A percentile compares a stretch with the other conserved stretches of the same genome.
These are phyloP conservation scores for Penicillium dipodomyicola DNA, from an alignment of 495 filamentous ascomycete species.

Conservation along the genomic window DNA sequence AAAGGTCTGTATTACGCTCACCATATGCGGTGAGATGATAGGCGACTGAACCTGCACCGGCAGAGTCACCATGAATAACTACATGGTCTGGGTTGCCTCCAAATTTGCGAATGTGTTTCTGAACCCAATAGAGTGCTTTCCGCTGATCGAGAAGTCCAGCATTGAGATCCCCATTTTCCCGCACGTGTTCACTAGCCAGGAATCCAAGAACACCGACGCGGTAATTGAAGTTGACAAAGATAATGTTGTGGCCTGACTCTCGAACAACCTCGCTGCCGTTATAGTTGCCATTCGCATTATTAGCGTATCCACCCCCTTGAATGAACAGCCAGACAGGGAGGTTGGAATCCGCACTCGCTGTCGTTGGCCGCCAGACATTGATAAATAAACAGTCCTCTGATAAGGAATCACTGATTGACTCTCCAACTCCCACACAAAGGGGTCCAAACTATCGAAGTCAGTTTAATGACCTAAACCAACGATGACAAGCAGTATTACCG, in stretches of 20 bases:
- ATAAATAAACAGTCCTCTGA: constrained; percentile 69
- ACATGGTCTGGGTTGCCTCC: no score
- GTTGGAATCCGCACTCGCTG: constrained; percentile 48
- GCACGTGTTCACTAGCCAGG: constrained; percentile 51
- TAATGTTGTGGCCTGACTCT: constrained; percentile 49
- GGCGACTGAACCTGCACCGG: no score
- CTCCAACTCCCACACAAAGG: constrained; percentile 29
- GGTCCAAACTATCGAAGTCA: constrained; percentile 39
- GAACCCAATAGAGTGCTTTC: no score
- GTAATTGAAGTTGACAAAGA: constrained; percentile 75
- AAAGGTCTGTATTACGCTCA: no score
- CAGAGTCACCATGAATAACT: no score
- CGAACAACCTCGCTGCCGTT: constrained; percentile 59
- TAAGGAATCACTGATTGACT: constrained; percentile 35
- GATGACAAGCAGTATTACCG: constrained; percentile 20
- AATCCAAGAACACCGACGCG: constrained; percentile 72
- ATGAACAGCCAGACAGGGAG: constrained; percentile 71
- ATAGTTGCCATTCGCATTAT: constrained; percentile 60
- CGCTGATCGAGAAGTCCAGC: no score
- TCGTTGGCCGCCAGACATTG: constrained; percentile 63
- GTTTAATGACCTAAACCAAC: neutral
- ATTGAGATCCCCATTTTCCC: no score
- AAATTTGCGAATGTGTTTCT: no score
- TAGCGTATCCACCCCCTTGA: constrained; percentile 70
- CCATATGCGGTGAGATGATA: no score